phyloP scores from a whole-genome alignment of 2,329 filamentous ascomycete species.

The Penicillium fuscoglaucum region DNA sequence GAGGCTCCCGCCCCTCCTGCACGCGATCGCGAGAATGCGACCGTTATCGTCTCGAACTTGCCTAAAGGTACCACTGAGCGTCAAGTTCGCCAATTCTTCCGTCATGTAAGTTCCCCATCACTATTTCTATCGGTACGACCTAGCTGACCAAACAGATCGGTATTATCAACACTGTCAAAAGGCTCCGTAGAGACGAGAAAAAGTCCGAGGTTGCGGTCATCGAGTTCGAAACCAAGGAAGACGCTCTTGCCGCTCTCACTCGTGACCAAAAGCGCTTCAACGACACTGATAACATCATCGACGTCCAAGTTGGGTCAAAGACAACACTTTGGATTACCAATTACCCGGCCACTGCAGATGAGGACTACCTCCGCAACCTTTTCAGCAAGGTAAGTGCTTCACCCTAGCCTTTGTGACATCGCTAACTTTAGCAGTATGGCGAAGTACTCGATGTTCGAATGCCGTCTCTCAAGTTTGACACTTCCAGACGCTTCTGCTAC shows the following conservation, averaged over 20 bases:
- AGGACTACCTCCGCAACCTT: constrained; percentile 55
- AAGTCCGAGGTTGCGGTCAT: constrained; percentile 70
- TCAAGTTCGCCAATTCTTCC: constrained; percentile 84
- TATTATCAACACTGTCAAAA: constrained; percentile 72
- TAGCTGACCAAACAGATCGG: constrained; percentile 58
- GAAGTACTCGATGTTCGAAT: constrained; percentile 83
- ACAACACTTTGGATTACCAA: constrained; percentile 89
- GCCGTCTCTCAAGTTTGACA: constrained; percentile 87
- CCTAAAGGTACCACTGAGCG: constrained; percentile 68
- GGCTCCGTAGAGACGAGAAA: constrained; percentile 63
- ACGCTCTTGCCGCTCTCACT: constrained; percentile 77
- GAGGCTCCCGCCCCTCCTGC: constrained; percentile 52
- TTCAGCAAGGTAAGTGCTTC: constrained; percentile 52
- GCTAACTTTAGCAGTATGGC: constrained; percentile 57
- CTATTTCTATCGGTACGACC: not conserved
- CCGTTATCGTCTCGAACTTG: constrained; percentile 76
- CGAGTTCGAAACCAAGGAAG: constrained; percentile 79
- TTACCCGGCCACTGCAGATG: constrained; percentile 63
- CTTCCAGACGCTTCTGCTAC: constrained; percentile 91
- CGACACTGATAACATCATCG: constrained; percentile 61
- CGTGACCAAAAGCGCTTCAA: constrained; percentile 79
- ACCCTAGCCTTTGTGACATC: not conserved
- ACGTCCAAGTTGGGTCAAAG: constrained; percentile 71
- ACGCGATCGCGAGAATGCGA: constrained; percentile 87
- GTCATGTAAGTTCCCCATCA: constrained; percentile 54